These are phyloP conservation scores for Fusarium abutilonis DNA, from an alignment of 2,329 filamentous ascomycete genomes.

Conservation along the genomic window DNA sequence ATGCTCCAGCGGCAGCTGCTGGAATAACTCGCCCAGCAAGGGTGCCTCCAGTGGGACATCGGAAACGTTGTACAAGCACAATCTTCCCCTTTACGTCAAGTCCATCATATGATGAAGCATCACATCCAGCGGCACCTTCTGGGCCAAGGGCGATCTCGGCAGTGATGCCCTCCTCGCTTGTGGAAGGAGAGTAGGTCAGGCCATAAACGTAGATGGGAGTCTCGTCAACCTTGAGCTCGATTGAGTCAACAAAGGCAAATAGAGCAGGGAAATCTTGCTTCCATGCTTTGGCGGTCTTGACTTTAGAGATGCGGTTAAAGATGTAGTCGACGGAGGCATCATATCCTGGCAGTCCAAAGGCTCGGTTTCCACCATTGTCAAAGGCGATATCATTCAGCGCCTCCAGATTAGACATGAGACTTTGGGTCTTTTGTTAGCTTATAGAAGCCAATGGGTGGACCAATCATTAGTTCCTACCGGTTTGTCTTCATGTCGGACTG, in stretches of 20 bases:
- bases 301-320: slow-evolving; percentile 56
- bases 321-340: slow-evolving; percentile 61
- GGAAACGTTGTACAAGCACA: slow-evolving; percentile 39
- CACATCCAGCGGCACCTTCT: slow-evolving; percentile 38
- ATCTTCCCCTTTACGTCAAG: slow-evolving; percentile 44
- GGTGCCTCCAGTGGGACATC: slow-evolving; percentile 40
- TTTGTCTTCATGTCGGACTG: slow-evolving; percentile 33
- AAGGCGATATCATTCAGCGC: slow-evolving; percentile 36
- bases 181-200: slow-evolving; percentile 37
- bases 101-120: slow-evolving; percentile 28
- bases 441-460: too few species aligned
- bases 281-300: slow-evolving; percentile 52
- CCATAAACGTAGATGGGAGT: slow-evolving; percentile 32
- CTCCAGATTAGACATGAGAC: slow-evolving; percentile 31
- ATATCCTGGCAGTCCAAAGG: slow-evolving; percentile 62
- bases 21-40: slow-evolving; percentile 38
- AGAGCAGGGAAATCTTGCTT: slow-evolving; percentile 61
- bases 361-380: slow-evolving; percentile 61
- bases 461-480: not conserved
- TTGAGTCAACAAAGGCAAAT: slow-evolving; percentile 56
- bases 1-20: slow-evolving; percentile 34
- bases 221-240: slow-evolving; percentile 47
- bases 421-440: not conserved
- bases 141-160: slow-evolving; percentile 36
- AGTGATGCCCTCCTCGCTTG: slow-evolving; percentile 30